Evolutionary conservation across 306 rosid species (phyloP).

Genomic region (Trichosanthes cucumerina): DNA sequence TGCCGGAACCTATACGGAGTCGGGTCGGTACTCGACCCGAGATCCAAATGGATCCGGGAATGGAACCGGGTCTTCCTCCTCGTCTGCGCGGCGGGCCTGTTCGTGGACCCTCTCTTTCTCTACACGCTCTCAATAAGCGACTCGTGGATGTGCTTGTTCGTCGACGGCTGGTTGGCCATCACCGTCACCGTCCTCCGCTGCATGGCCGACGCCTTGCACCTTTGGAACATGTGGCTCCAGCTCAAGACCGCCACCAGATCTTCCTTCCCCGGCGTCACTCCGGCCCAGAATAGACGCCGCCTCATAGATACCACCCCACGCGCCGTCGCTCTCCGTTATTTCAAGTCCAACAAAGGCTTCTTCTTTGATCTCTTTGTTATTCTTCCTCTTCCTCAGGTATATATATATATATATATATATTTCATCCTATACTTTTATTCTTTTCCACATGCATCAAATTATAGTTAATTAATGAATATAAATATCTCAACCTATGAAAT

Average conservation of each 20-base stretch:
- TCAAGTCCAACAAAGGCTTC: constrained; percentile 44
- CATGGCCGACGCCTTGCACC: constrained; percentile 83
- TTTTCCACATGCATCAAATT: neutral
- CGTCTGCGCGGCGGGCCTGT: constrained; percentile 55
- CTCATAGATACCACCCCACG: constrained; percentile 24
- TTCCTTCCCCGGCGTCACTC: constrained; percentile 13
- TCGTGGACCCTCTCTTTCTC: constrained; percentile 85
- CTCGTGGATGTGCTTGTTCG: constrained; percentile 64
- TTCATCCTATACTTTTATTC: neutral
- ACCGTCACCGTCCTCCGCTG: constrained; percentile 89
- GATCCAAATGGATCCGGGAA: constrained; percentile 61
- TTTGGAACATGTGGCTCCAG: constrained; percentile 89
- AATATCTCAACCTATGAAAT: too few relatives aligned
- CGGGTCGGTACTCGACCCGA: constrained; percentile 36
- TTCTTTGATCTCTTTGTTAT: constrained; percentile 75
- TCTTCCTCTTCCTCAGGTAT: constrained; percentile 94
- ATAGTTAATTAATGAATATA: too few relatives aligned
- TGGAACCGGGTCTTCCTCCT: constrained; percentile 77
- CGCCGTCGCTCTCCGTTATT: constrained; percentile 42
- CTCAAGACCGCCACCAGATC: constrained; percentile 44
- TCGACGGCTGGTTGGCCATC: constrained; percentile 84
- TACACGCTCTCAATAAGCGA: constrained; percentile 71
- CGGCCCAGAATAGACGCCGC: constrained; percentile 10
- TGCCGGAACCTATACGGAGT: neutral
- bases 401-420: too few relatives aligned